Conservation (phyloP, 228 moss, liverwort and hornwort species). For the Sphagnum magellanicum region DNA sequence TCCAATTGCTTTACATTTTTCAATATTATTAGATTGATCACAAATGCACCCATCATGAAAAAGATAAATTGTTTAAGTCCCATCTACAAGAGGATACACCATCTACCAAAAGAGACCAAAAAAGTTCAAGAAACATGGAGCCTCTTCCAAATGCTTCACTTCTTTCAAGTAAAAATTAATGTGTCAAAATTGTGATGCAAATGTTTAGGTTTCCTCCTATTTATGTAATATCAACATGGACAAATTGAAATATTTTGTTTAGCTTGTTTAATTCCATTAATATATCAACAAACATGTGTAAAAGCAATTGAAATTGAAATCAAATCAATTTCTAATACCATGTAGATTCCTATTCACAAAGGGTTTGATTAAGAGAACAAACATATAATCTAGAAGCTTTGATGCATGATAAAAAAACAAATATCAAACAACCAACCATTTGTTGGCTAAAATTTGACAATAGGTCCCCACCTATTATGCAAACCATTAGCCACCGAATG, state of each 20-base stretch:
- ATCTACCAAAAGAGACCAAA: neutral
- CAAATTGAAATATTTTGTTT: neutral
- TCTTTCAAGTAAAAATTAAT: neutral
- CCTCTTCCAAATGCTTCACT: neutral
- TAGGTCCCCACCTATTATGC: too few species aligned
- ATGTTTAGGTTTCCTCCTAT: neutral
- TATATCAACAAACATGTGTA: neutral
- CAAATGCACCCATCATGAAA: neutral
- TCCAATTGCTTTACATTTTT: neutral
- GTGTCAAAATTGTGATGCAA: conserved; percentile 1
- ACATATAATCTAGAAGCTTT: too few species aligned
- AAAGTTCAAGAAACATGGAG: neutral
- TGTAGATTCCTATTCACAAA: too few species aligned
- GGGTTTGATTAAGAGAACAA: too few species aligned
- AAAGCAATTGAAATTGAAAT: neutral
- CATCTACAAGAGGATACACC: neutral
- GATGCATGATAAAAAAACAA: too few species aligned
- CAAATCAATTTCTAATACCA: neutral
- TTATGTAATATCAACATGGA: neutral
- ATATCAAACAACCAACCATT: too few species aligned
- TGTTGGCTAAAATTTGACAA: too few species aligned
- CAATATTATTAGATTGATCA: neutral
- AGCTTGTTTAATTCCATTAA: neutral
- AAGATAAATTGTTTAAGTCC: neutral
- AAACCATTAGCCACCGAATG: too few species aligned